Evolutionary conservation across 2,329 filamentous ascomycete genomes (phyloP).

Genomic region (Blumeria graminis): DNA sequence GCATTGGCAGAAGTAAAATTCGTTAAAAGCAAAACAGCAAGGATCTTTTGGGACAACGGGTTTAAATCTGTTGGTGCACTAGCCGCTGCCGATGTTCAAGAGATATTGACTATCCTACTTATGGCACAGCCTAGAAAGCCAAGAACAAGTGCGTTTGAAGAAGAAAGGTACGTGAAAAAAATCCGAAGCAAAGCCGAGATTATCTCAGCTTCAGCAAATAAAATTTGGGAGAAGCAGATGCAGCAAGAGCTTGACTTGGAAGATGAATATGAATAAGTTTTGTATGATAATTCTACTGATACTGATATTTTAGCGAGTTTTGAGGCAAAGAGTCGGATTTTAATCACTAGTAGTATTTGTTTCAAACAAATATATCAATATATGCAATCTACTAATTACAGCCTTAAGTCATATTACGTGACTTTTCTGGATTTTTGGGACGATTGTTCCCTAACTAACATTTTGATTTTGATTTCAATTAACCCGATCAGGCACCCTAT

Average conservation of each 20-base stretch:
- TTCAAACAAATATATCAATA: too few species aligned
- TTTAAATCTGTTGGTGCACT: slow-evolving; percentile 42
- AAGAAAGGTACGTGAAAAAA: slow-evolving; percentile 37
- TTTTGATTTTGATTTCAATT: too few species aligned
- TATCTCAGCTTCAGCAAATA: slow-evolving; percentile 44
- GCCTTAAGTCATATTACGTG: too few species aligned
- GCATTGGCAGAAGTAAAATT: slow-evolving; percentile 48
- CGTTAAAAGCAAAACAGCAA: slow-evolving; percentile 54
- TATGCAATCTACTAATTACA: too few species aligned
- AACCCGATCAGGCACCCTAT: too few species aligned
- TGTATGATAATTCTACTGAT: too few species aligned
- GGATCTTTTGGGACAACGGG: slow-evolving; percentile 53
- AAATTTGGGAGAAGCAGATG: slow-evolving; percentile 29
- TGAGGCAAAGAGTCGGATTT: too few species aligned
- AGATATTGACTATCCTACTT: slow-evolving; percentile 46
- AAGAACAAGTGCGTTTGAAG: slow-evolving; percentile 29
- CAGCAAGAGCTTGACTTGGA: slow-evolving; percentile 8
- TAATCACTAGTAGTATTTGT: too few species aligned
- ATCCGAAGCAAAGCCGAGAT: slow-evolving; percentile 39
- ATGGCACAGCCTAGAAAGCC: slow-evolving; percentile 47
- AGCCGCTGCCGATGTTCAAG: slow-evolving; percentile 42
- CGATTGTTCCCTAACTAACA: too few species aligned
- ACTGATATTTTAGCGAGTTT: too few species aligned
- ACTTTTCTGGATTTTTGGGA: too few species aligned
- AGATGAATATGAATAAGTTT: slow-evolving; percentile 1